Evolutionary conservation across 2,329 filamentous ascomycete genomes (phyloP).

Genomic region (Calycina herbarum): DNA sequence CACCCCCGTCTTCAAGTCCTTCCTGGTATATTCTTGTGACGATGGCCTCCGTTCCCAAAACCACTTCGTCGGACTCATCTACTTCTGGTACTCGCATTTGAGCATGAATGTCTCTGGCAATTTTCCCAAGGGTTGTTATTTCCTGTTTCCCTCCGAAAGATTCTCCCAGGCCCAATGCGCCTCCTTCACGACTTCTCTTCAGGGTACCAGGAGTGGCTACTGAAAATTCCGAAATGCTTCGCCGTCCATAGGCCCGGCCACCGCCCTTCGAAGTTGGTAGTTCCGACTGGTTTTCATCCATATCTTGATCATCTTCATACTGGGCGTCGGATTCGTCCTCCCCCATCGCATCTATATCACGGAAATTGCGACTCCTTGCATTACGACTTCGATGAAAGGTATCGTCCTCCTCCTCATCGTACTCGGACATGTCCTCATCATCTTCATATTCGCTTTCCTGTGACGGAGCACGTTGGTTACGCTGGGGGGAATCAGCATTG

Average conservation of each 20-base stretch:
- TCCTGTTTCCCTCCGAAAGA: slow-evolving; percentile 22
- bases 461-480: slow-evolving; percentile 27
- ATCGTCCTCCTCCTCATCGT: slow-evolving; percentile 42
- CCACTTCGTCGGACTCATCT: slow-evolving; percentile 68
- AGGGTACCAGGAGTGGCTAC: slow-evolving; percentile 20
- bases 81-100: slow-evolving; percentile 59
- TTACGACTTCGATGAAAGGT: slow-evolving; percentile 42
- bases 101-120: slow-evolving; percentile 70
- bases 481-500: slow-evolving; percentile 42
- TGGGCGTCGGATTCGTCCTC: slow-evolving; percentile 42
- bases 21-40: slow-evolving; percentile 65
- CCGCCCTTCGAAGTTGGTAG: slow-evolving; percentile 35
- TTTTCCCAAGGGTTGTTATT: slow-evolving; percentile 53
- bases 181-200: slow-evolving; percentile 23
- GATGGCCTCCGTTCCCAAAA: slow-evolving; percentile 74
- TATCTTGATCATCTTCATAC: slow-evolving; percentile 41
- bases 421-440: slow-evolving; percentile 37
- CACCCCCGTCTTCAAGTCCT: slow-evolving; percentile 54
- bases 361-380: slow-evolving; percentile 33
- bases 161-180: slow-evolving; percentile 18
- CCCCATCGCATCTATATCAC: slow-evolving; percentile 40
- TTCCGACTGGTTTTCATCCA: slow-evolving; percentile 26
- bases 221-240: slow-evolving; percentile 50
- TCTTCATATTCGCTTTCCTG: slow-evolving; percentile 44
- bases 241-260: slow-evolving; percentile 34